Conservation (phyloP, 1,284 basidiomycete genomes). For the Sporisorium scitamineum region DNA sequence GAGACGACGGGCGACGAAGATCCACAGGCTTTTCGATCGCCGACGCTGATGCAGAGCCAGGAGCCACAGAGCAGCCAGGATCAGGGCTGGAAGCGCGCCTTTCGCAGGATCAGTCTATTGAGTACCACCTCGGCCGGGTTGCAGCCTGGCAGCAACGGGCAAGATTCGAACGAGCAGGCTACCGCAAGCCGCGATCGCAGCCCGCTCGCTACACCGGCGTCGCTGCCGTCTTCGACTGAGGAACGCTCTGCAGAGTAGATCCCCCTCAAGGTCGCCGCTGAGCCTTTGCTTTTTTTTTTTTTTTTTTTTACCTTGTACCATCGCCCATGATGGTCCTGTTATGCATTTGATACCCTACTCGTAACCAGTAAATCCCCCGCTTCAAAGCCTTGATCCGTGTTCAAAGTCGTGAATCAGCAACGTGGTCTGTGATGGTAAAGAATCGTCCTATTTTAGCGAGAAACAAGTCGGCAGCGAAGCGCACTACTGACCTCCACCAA, state of each 20-base stretch:
- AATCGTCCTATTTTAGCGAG: constrained; percentile 1
- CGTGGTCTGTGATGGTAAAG: not conserved
- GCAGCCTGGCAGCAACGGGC: not conserved
- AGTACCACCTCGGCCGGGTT: constrained; percentile 10
- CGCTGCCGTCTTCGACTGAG: not conserved
- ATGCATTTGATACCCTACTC: constrained; percentile 23
- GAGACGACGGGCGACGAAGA: constrained; percentile 48
- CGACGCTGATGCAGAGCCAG: constrained; percentile 9
- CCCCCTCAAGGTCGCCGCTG: not conserved
- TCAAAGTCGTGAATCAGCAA: not conserved
- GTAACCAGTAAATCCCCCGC: not conserved
- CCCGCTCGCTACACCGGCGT: constrained; percentile 4
- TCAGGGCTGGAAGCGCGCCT: constrained; percentile 43
- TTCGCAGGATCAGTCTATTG: constrained; percentile 39
- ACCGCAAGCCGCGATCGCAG: constrained; percentile 3
- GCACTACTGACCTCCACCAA: constrained; percentile 13
- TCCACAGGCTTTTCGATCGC: constrained; percentile 22
- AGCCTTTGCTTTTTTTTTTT: too few relatives aligned
- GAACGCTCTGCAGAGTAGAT: not conserved
- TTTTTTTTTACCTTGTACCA: not conserved
- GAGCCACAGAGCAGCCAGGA: constrained; percentile 23
- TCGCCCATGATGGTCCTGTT: not conserved
- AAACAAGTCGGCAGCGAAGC: not conserved
- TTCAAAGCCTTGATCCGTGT: not conserved
- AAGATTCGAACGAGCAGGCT: constrained; percentile 5